phyloP scores from a whole-genome alignment of 306 rosid species.

The Quercus mongolica region DNA sequence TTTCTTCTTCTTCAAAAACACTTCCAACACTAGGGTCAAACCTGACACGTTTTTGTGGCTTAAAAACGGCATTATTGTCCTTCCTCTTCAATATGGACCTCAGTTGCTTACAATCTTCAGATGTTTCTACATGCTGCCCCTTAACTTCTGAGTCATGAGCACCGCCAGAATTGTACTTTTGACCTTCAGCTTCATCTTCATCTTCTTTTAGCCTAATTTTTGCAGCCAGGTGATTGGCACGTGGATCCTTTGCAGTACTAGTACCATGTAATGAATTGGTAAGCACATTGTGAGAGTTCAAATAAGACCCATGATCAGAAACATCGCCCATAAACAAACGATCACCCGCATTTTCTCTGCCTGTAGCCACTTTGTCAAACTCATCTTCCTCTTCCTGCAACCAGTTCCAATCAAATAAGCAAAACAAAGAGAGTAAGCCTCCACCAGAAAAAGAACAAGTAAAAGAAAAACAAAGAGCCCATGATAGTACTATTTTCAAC shows the following conservation, averaged over 20 bases:
- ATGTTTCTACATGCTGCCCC: not conserved
- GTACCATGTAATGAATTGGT: not conserved
- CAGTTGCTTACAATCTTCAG: slow-evolving; percentile 7
- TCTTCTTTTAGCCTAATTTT: slow-evolving; percentile 30
- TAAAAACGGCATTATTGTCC: not conserved
- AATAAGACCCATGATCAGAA: slow-evolving; percentile 16
- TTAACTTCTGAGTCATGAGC: not conserved
- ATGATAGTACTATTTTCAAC: not conserved
- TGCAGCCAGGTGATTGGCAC: slow-evolving; percentile 28
- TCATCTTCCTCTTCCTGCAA: slow-evolving; percentile 39
- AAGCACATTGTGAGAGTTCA: slow-evolving; percentile 32
- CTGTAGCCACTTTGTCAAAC: slow-evolving; percentile 34
- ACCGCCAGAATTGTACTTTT: not conserved
- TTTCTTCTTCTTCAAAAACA: slow-evolving; percentile 2
- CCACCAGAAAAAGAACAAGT: not conserved
- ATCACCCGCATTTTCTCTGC: slow-evolving; percentile 13
- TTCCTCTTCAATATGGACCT: slow-evolving; percentile 34
- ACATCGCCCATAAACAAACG: slow-evolving; percentile 23
- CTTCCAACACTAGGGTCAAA: slow-evolving; percentile 17
- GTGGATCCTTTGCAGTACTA: slow-evolving; percentile 4
- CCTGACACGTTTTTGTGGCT: slow-evolving; percentile 27
- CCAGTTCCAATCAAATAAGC: not conserved
- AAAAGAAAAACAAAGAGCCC: not conserved
- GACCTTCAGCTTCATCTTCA: slow-evolving; percentile 28
- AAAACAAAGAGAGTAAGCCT: not conserved